Evolutionary conservation across 2,329 filamentous ascomycete genomes (phyloP).

Genomic region (Diaporthe sp.): DNA sequence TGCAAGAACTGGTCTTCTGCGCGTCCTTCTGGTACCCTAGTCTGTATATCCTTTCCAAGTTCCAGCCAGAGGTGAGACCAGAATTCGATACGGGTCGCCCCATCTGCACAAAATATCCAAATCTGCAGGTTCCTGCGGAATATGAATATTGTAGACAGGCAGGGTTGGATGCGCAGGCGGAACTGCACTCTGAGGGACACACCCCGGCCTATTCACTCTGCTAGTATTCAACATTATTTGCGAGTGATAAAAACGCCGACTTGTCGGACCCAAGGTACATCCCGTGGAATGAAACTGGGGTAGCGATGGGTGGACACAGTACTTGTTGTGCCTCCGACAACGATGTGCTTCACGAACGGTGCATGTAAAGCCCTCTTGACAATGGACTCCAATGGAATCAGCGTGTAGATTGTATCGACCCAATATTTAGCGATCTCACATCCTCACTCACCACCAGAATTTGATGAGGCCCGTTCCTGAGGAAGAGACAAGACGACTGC

Average conservation of each 20-base stretch:
- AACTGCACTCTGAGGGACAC: not conserved
- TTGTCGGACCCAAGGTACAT: not conserved
- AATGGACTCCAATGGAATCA: not conserved
- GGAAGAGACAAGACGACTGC: not conserved
- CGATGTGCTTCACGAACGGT: constrained; percentile 1
- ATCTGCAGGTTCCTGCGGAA: not conserved
- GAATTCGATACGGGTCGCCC: not conserved
- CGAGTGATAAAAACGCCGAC: not conserved
- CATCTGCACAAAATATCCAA: constrained; percentile 10
- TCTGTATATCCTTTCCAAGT: not conserved
- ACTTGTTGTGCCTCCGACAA: not conserved
- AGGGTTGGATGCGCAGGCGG: not conserved
- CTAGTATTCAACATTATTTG: not conserved
- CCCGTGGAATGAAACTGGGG: not conserved
- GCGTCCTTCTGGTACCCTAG: not conserved
- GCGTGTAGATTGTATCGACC: constrained; percentile 5
- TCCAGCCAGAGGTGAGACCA: not conserved
- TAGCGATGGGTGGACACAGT: not conserved
- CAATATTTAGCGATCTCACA: not conserved
- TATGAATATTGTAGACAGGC: not conserved
- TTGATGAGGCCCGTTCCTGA: not conserved
- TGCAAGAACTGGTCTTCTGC: not conserved
- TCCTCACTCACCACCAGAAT: not conserved
- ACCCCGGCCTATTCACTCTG: too few relatives aligned
- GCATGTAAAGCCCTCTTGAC: not conserved